Conservation (phyloP, 345 rosid genomes). For the Brassica juncea region DNA sequence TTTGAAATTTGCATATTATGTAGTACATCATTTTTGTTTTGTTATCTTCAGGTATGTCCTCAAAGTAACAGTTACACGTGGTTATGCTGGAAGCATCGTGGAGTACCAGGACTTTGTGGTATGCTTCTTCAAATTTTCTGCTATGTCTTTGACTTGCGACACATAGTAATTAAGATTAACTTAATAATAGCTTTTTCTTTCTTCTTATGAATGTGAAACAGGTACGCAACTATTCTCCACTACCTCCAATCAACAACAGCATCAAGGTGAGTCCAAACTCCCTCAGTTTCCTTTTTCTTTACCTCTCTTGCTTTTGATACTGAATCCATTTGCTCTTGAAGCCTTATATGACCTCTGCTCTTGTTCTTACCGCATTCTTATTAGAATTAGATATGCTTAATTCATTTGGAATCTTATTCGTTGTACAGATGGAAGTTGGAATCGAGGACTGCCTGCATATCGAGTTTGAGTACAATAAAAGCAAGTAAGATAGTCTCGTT, state of each 20-base stretch:
- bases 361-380: neutral
- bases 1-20: neutral
- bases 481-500: slow-evolving; percentile 63
- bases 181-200: neutral
- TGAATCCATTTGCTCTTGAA: neutral
- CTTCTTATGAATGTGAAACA: slow-evolving; percentile 39
- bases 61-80: slow-evolving; percentile 87
- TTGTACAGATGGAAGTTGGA: slow-evolving; percentile 94
- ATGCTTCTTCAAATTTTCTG: slow-evolving; percentile 32
- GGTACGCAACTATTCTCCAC: slow-evolving; percentile 80
- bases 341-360: neutral
- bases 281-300: neutral
- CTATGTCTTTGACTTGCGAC: neutral
- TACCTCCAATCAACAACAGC: slow-evolving; percentile 82
- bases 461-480: slow-evolving; percentile 97
- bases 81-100: slow-evolving; percentile 87
- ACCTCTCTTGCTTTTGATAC: neutral
- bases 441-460: slow-evolving; percentile 96
- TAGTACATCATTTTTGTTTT: slow-evolving; percentile 7
- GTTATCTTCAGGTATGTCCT: slow-evolving; percentile 71
- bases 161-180: slow-evolving; percentile 2
- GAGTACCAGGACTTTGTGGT: slow-evolving; percentile 95
- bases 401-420: neutral
- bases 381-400: slow-evolving; percentile 17
- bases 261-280: slow-evolving; percentile 64